Evolutionary conservation across 352 stramenopile genomes (phyloP).

Genomic region (Pilasporangium apinafurcum): DNA sequence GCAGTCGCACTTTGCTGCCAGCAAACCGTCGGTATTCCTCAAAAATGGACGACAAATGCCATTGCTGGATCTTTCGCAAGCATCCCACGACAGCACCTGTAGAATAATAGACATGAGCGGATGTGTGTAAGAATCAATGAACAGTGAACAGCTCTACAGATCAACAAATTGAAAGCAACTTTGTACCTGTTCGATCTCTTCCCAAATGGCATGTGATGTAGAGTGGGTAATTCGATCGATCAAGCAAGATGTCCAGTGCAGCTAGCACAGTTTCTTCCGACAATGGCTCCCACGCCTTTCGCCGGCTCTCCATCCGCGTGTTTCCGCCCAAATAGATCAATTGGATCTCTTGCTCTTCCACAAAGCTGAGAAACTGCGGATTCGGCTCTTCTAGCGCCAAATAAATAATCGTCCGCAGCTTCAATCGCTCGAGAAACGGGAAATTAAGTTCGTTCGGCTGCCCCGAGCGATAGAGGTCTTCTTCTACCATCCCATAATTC

Average conservation of each 20-base stretch:
- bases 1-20: constrained; percentile 84
- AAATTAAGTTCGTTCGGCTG: constrained; percentile 92
- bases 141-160: no score
- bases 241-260: constrained; percentile 85
- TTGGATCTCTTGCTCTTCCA: constrained; percentile 89
- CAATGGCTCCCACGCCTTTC: constrained; percentile 83
- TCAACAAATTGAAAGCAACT: background rate
- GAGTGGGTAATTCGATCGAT: constrained; percentile 86
- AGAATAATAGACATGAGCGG: no score
- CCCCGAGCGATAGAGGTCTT: constrained; percentile 87
- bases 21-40: constrained; percentile 91
- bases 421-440: constrained; percentile 87
- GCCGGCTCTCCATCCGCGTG: constrained; percentile 82
- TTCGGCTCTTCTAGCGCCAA: constrained; percentile 87
- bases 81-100: constrained; percentile 83
- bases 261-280: constrained; percentile 88
- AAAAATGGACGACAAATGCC: constrained; percentile 91
- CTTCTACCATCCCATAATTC: constrained; percentile 91
- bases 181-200: constrained; percentile 80
- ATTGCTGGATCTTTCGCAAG: constrained; percentile 90
- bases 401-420: constrained; percentile 90
- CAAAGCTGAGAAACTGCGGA: constrained; percentile 85
- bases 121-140: no score
- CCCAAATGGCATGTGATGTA: constrained; percentile 90
- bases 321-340: constrained; percentile 84